Conservation (phyloP, 148 eudicot species). For the Amaranthus hypochondriacus region DNA sequence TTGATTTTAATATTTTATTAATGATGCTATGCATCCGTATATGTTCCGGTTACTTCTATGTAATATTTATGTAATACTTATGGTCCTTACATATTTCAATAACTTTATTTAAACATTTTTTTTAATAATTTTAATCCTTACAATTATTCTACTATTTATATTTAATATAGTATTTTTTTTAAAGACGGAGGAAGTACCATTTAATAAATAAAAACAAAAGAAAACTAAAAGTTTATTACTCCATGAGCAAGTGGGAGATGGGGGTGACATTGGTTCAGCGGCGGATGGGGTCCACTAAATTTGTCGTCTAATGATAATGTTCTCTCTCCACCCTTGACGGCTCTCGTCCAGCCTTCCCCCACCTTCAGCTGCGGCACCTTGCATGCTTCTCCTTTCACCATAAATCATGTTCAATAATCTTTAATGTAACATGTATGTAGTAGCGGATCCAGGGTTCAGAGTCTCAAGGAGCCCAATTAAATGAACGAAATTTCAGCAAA, state of each 20-base stretch:
- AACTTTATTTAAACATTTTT: no score
- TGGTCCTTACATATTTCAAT: no score
- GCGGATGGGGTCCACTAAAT: slow-evolving; percentile 31
- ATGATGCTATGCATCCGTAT: no score
- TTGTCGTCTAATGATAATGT: slow-evolving; percentile 19
- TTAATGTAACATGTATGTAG: not conserved
- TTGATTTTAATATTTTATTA: no score
- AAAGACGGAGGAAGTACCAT: not conserved
- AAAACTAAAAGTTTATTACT: not conserved
- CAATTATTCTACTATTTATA: no score
- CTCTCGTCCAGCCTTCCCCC: slow-evolving; percentile 9
- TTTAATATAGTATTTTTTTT: not conserved
- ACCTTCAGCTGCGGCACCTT: slow-evolving; percentile 21
- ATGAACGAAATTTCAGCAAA: no score
- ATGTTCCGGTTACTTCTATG: no score
- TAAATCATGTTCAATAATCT: not conserved
- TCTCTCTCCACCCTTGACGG: slow-evolving; percentile 28
- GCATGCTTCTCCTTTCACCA: slow-evolving; percentile 12
- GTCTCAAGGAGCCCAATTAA: no score
- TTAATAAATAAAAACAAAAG: not conserved
- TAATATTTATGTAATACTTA: no score
- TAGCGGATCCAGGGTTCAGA: no score
- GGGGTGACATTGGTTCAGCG: slow-evolving; percentile 32
- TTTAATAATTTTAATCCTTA: no score
- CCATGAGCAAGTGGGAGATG: slow-evolving; percentile 37